A percentile compares a stretch with the other conserved stretches of the same genome.
These are phyloP conservation scores for Aureobasidium melanogenum DNA, from an alignment of 2,329 filamentous ascomycete genomes.

Conservation along the genomic window DNA sequence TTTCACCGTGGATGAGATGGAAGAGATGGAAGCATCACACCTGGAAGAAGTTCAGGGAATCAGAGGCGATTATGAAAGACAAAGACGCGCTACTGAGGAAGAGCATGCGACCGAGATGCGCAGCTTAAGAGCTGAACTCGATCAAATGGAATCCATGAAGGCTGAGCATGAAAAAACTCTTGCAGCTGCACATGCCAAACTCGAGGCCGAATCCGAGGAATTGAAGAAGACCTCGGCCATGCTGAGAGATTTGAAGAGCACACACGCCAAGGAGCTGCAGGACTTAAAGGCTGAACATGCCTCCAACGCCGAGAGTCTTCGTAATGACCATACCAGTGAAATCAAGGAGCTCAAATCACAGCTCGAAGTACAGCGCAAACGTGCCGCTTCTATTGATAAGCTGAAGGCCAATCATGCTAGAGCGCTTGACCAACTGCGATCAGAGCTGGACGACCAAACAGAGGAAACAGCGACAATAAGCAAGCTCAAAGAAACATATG, in stretches of 20 bases:
- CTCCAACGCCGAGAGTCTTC: background rate
- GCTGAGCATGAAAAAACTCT: background rate
- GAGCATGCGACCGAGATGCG: constrained; percentile 8
- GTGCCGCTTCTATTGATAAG: constrained; percentile 2
- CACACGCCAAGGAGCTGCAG: constrained; percentile 3
- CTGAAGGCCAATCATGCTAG: constrained; percentile 8
- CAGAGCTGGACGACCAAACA: background rate
- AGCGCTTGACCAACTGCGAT: background rate
- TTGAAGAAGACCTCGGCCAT: background rate
- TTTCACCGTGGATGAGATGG: constrained; percentile 6
- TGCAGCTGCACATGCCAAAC: background rate
- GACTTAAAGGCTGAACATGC: background rate
- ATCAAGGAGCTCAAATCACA: constrained; percentile 19
- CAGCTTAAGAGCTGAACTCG: background rate
- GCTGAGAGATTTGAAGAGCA: background rate
- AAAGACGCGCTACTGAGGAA: constrained; percentile 7
- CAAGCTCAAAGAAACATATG: background rate
- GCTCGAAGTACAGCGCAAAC: constrained; percentile 17
- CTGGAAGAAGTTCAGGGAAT: constrained; percentile 8
- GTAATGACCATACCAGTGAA: constrained; percentile 17
- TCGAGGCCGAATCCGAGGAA: background rate
- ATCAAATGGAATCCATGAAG: background rate
- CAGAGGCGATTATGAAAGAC: constrained; percentile 5
- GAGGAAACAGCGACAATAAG: background rate
- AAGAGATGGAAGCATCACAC: constrained; percentile 10